A percentile compares a stretch with the other conserved stretches of the same genome.
These are phyloP conservation scores for Musa schizocarpa DNA, from an alignment of 176 grass and related monocot species.

Conservation along the genomic window DNA sequence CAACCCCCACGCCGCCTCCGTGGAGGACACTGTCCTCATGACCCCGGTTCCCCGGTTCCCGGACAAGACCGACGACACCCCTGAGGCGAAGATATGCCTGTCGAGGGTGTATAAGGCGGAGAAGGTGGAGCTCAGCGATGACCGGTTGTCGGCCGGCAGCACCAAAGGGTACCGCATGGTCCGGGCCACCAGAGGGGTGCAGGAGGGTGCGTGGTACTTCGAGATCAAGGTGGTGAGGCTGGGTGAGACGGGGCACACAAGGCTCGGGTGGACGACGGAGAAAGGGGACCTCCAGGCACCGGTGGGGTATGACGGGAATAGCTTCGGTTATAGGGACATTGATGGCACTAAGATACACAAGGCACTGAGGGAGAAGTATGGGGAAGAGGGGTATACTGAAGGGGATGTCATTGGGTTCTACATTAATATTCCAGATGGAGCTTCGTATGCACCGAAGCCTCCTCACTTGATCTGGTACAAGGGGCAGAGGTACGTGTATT, in stretches of 20 bases:
- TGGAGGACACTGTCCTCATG: slow-evolving; percentile 66
- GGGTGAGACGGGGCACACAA: slow-evolving; percentile 49
- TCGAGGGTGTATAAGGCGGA: slow-evolving; percentile 79
- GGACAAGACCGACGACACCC: slow-evolving; percentile 53
- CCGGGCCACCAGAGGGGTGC: slow-evolving; percentile 67
- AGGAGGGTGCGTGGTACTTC: slow-evolving; percentile 70
- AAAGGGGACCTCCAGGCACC: slow-evolving; percentile 84
- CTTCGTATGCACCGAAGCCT: slow-evolving; percentile 60
- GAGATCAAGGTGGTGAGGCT: slow-evolving; percentile 59
- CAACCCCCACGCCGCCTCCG: slow-evolving; percentile 10
- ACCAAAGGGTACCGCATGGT: slow-evolving; percentile 91
- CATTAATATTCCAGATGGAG: slow-evolving; percentile 69
- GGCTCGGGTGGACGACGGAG: slow-evolving; percentile 80
- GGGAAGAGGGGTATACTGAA: slow-evolving; percentile 42
- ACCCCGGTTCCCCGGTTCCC: slow-evolving; percentile 54
- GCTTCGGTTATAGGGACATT: slow-evolving; percentile 66
- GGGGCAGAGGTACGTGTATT: slow-evolving; percentile 55
- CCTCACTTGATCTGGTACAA: slow-evolving; percentile 66
- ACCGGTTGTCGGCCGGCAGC: slow-evolving; percentile 62
- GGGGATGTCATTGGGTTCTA: slow-evolving; percentile 88
- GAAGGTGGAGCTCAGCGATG: slow-evolving; percentile 60
- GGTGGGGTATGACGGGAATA: slow-evolving; percentile 58
- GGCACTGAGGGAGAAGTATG: slow-evolving; percentile 63
- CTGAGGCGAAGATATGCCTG: slow-evolving; percentile 50
- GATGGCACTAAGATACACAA: slow-evolving; percentile 79